Percentiles rank a stretch among this genome's conserved stretches.
These are phyloP conservation scores for Quercus agrifolia DNA, from an alignment of 306 rosid species.

Conservation along the genomic window DNA sequence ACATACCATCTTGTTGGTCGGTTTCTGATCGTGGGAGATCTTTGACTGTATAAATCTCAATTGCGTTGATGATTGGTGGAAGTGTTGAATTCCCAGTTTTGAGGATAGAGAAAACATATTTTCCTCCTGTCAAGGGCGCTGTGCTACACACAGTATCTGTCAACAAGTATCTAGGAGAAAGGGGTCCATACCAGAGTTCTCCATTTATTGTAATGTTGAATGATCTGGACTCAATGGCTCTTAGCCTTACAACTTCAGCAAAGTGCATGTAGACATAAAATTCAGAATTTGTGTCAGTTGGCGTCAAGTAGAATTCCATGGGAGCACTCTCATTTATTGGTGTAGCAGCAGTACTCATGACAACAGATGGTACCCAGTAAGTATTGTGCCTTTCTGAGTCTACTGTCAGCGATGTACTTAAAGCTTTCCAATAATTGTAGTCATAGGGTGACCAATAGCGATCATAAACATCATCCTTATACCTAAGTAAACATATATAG, in stretches of 20 bases:
- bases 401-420: slow-evolving; percentile 5
- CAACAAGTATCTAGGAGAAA: slow-evolving; percentile 13
- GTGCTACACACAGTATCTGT: neutral
- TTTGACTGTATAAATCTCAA: slow-evolving; percentile 32
- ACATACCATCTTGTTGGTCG: slow-evolving; percentile 41
- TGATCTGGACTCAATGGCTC: slow-evolving; percentile 29
- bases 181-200: slow-evolving; percentile 9
- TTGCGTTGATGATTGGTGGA: slow-evolving; percentile 60
- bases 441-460: slow-evolving; percentile 36
- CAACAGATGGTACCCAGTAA: neutral
- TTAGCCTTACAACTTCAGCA: slow-evolving; percentile 38
- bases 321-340: neutral
- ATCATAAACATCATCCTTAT: slow-evolving; percentile 34
- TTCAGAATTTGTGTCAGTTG: neutral
- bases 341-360: slow-evolving; percentile 37
- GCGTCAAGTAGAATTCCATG: neutral
- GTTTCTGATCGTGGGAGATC: slow-evolving; percentile 33
- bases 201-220: slow-evolving; percentile 41
- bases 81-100: slow-evolving; percentile 33
- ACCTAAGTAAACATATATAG: slow-evolving; percentile 25
- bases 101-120: slow-evolving; percentile 11
- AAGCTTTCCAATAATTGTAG: neutral
- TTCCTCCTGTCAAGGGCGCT: neutral
- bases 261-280: slow-evolving; percentile 47
- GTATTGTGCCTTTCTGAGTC: neutral